A percentile compares a stretch with the other conserved stretches of the same genome.
Evolutionary conservation across 169 alveolate genomes (phyloP).

Genomic region (Plasmodium relictum): DNA sequence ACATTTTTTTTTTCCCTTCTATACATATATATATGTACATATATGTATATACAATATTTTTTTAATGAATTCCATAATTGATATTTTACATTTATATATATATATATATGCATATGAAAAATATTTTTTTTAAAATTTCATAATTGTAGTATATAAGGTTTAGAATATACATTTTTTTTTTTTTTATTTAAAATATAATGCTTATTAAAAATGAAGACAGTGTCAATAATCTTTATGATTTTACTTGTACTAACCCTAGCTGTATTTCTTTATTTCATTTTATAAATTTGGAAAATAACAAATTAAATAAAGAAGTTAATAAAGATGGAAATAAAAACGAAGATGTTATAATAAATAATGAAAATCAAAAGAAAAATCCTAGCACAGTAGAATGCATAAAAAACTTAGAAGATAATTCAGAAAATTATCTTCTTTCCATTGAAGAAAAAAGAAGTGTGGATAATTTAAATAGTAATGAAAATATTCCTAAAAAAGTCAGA

Average conservation of each 20-base stretch:
- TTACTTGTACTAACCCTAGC: conserved; percentile 28
- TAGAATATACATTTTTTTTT: not conserved
- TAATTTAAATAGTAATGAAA: too few relatives aligned
- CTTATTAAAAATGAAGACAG: conserved; percentile 70
- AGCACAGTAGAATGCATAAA: not conserved
- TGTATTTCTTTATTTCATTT: conserved; percentile 27
- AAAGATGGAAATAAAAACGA: not conserved
- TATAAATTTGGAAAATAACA: conserved; percentile 21
- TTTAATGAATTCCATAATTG: not conserved
- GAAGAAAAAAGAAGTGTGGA: too few relatives aligned
- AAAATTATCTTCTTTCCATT: too few relatives aligned
- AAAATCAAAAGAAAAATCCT: not conserved
- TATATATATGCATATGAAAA: not conserved
- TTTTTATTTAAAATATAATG: conserved; percentile 45
- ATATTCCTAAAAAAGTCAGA: too few relatives aligned
- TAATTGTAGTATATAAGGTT: not conserved
- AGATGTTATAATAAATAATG: not conserved
- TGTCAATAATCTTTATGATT: conserved; percentile 31
- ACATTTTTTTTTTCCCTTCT: not conserved
- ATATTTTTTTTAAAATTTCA: too few relatives aligned
- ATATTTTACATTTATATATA: not conserved
- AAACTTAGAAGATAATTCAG: not conserved
- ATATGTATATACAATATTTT: not conserved
- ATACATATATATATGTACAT: not conserved
- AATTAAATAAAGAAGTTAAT: not conserved